These are phyloP conservation scores for Plasmodium vivax DNA, from an alignment of 169 alveolate genomes.

Conservation along the genomic window DNA sequence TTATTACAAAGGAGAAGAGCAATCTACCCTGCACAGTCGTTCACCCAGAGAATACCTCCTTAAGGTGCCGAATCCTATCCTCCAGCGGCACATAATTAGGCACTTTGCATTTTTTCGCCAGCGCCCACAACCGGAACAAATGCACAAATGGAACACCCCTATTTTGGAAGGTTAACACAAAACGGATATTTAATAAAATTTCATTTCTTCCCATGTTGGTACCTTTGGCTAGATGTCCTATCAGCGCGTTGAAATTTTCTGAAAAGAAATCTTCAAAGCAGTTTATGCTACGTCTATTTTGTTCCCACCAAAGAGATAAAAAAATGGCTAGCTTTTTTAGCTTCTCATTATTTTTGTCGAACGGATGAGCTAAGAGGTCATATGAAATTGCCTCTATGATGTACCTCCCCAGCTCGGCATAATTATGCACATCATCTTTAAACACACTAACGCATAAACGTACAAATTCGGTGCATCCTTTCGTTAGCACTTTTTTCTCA, in stretches of 20 bases:
- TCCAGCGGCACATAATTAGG: constrained; percentile 44
- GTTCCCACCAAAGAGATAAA: constrained; percentile 33
- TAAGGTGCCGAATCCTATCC: constrained; percentile 34
- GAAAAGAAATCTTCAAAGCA: constrained; percentile 5
- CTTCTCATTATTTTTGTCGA: not conserved
- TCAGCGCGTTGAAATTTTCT: constrained; percentile 15
- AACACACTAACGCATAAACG: constrained; percentile 41
- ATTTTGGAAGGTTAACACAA: constrained; percentile 52
- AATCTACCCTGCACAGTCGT: not conserved
- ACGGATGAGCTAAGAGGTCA: constrained; percentile 25
- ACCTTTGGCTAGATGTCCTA: constrained; percentile 1
- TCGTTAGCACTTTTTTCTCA: constrained; percentile 4
- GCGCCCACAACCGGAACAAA: constrained; percentile 37
- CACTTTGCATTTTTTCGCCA: constrained; percentile 37
- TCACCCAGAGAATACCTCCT: not conserved
- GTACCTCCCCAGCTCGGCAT: constrained; percentile 20
- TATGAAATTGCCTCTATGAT: constrained; percentile 23
- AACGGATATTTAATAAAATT: constrained; percentile 49
- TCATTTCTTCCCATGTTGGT: constrained; percentile 26
- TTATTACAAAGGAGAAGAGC: not conserved
- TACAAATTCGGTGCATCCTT: constrained; percentile 20
- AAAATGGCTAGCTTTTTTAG: constrained; percentile 4
- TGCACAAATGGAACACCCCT: constrained; percentile 59
- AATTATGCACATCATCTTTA: constrained; percentile 64
- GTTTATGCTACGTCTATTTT: not conserved